Base-by-base conservation (phyloP, 2,329 filamentous ascomycete genomes). In the Paraphaeosphaeria sporulosa region DNA sequence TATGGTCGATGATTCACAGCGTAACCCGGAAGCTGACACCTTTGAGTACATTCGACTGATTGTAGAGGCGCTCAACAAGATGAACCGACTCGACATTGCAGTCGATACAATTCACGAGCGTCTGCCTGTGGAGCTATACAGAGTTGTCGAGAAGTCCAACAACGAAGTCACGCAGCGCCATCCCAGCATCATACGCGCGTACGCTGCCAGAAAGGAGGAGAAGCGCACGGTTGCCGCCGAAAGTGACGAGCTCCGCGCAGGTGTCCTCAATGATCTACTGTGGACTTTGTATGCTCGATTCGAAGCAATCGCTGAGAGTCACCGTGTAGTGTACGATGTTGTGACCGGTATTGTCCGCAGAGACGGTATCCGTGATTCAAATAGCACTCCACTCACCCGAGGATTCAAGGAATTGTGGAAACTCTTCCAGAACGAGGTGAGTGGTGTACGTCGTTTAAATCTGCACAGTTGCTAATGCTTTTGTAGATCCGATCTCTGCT, bases 341-440 rank as follows among this genome's bases (percentile, higher is more conserved):
- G 90, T 97, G 71, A 90, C 90, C 64, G 91, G 92, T 0, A 91
- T 99, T 60, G 88, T 94, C 56, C 88, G 90, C 63, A 88, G 96
- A 52, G 94, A 98, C 73, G 91, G 90, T 78, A 76, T 84, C 52
- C 78, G 75, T 53, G 84, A 86, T 57, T 71, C 71, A 23, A 88
- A 76, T 82, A 75, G 70, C 51, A 90, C 81, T 81, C 85, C 87
- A 0, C 84, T 98, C 52, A 89, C 93, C 6, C 89, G 93, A 57
- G 93, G 93, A 58, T 99, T 99, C 79, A 95, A 94, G 72, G 95
- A 98, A 79, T 82, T 99, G 43, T 99, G 96, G 96, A 97, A 97
- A 74, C 83, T 99, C 8, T 94, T 97, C 71, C 95, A 99, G 74
- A 98, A 96, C 78, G 95, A 99, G 75, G 75, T 75, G 63, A 47